Conservation (phyloP, 495 filamentous ascomycete species). For the Letharia lupina region DNA sequence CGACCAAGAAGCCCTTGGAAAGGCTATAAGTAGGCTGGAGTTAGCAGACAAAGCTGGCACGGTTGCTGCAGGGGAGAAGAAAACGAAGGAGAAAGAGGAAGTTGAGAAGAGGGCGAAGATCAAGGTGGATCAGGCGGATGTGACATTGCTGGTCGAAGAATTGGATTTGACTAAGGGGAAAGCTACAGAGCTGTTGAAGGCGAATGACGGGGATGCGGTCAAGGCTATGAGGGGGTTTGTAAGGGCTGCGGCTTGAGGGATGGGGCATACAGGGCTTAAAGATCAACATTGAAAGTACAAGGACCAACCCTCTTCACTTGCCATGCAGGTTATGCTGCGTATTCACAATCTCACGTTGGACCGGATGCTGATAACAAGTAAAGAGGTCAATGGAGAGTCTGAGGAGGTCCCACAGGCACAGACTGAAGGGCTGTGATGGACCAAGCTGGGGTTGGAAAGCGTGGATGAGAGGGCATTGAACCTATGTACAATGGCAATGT, state of each 20-base stretch:
- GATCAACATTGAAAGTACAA: too few relatives aligned
- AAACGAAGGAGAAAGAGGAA: slow-evolving; percentile 37
- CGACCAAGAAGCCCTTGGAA: slow-evolving; percentile 73
- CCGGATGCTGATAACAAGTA: too few relatives aligned
- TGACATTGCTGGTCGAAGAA: slow-evolving; percentile 62
- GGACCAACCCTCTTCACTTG: too few relatives aligned
- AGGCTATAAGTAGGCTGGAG: slow-evolving; percentile 69
- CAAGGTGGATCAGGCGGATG: slow-evolving; percentile 60
- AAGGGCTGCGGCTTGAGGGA: slow-evolving; percentile 26
- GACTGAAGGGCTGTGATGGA: too few relatives aligned
- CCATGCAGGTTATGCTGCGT: too few relatives aligned
- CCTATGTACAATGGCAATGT: too few relatives aligned
- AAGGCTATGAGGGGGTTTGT: slow-evolving; percentile 62
- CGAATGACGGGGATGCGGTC: slow-evolving; percentile 68
- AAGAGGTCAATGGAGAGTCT: too few relatives aligned
- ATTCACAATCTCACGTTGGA: too few relatives aligned
- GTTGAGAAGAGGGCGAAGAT: slow-evolving; percentile 46
- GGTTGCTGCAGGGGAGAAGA: slow-evolving; percentile 28
- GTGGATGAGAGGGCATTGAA: too few relatives aligned
- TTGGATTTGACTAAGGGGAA: slow-evolving; percentile 70
- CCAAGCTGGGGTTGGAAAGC: too few relatives aligned
- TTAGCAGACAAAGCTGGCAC: slow-evolving; percentile 31
- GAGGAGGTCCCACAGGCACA: too few relatives aligned
- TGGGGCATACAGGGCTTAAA: background rate
- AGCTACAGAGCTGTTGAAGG: slow-evolving; percentile 73